phyloP scores from a whole-genome alignment of 2,329 filamentous ascomycete genomes.

The Metarhizium humberi region DNA sequence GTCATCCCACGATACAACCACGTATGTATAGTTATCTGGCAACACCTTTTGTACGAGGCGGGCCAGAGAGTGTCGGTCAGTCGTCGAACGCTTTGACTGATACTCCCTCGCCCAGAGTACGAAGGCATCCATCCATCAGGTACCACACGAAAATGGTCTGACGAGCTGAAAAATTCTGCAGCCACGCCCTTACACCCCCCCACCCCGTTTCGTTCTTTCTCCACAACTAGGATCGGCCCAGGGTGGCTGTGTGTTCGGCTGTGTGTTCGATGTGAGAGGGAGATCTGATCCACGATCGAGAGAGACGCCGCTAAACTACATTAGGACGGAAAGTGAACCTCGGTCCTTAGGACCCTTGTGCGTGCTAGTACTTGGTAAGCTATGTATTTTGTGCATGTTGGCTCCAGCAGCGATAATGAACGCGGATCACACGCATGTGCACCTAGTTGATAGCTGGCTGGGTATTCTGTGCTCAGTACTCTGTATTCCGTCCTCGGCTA shows the following conservation, averaged over 20 bases:
- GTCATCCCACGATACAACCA: no score
- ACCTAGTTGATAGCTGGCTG: no score
- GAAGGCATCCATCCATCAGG: not conserved
- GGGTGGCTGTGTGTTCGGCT: not conserved
- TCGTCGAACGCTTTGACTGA: no score
- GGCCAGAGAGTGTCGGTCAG: no score
- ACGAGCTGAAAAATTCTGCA: no score
- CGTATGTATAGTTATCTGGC: not conserved
- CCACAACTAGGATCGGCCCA: conserved; percentile 1
- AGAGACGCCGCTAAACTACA: not conserved
- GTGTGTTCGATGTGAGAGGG: conserved; percentile 1
- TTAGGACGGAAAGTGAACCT: not conserved
- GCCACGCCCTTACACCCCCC: not conserved
- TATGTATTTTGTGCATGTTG: no score
- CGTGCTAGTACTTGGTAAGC: not conserved
- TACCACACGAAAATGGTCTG: not conserved
- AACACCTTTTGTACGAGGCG: no score
- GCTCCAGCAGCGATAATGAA: no score
- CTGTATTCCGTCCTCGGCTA: no score
- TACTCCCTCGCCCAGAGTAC: no score
- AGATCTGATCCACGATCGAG: conserved; percentile 12
- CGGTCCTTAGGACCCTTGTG: not conserved
- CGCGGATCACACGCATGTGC: no score
- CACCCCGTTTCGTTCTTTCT: not conserved
- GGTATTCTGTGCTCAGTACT: no score